These are phyloP conservation scores for Grosmannia huntii DNA, from an alignment of 2,329 filamentous ascomycete species.

Conservation along the genomic window DNA sequence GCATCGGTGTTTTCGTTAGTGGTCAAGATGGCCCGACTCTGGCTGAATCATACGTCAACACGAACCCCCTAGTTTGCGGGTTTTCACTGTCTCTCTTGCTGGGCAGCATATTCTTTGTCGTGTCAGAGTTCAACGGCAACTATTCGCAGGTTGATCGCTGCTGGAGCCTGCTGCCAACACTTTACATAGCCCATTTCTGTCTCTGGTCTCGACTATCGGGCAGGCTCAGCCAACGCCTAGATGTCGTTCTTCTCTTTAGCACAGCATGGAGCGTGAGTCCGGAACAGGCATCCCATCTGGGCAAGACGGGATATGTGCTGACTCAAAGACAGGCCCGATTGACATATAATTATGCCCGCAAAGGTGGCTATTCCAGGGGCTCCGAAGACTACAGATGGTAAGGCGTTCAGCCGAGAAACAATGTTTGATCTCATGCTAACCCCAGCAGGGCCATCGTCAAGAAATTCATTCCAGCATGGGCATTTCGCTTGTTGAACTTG, in stretches of 20 bases:
- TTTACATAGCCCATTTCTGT: constrained; percentile 77
- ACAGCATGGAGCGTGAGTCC: constrained; percentile 64
- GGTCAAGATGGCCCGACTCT: constrained; percentile 23
- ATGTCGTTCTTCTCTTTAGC: constrained; percentile 59
- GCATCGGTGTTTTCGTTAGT: constrained; percentile 44
- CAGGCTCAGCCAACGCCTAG: constrained; percentile 55
- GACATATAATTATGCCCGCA: constrained; percentile 95
- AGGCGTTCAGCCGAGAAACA: constrained; percentile 1
- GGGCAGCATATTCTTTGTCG: constrained; percentile 57
- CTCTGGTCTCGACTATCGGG: constrained; percentile 70
- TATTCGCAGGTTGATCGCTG: constrained; percentile 92
- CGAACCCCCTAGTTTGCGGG: constrained; percentile 72
- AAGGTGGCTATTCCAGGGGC: constrained; percentile 77
- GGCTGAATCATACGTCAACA: constrained; percentile 61
- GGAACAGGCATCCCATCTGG: neutral
- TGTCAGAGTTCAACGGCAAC: constrained; percentile 79
- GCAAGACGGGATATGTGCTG: neutral
- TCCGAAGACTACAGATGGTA: constrained; percentile 91
- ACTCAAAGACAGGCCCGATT: constrained; percentile 48
- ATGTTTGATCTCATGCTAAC: neutral
- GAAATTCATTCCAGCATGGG: constrained; percentile 43
- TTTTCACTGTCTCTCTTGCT: constrained; percentile 60
- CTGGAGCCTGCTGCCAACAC: constrained; percentile 79
- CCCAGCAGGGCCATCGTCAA: constrained; percentile 54
- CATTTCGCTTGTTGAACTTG: constrained; percentile 78